Evolutionary conservation across 495 filamentous ascomycete species (phyloP), one percentile per base, ranked within the genome.

Genomic region (Corynascus novoguineensis): DNA sequence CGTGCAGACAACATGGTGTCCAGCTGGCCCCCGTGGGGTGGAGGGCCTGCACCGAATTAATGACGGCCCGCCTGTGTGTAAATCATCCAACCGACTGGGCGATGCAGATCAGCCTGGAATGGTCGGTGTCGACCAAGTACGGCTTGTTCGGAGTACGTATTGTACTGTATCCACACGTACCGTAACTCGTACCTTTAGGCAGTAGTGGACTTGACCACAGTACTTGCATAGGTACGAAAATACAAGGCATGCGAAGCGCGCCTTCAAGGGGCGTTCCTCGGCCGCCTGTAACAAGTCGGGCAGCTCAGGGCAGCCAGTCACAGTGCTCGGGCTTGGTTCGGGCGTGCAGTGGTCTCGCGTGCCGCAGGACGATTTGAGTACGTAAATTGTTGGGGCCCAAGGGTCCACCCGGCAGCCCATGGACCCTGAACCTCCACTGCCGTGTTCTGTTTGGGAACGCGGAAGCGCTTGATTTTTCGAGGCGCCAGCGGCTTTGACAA

Each of bases 1-100:
- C 68, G 66, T 55, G 71, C 66, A 24, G 68, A 68, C 62, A 73
- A 73, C 67, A 73, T 73, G n/a, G 31, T 63, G 66, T 45, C 58
- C 42, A 49, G 25, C 53, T 44, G 53, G 47, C 34, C 31, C 27
- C 28, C 46, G n/a, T n/a, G n/a, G n/a, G n/a, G n/a, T n/a, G n/a
- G n/a, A n/a, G n/a, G n/a, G n/a, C n/a, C n/a, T n/a, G n/a, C n/a
- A n/a, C n/a, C n/a, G n/a, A n/a, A n/a, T n/a, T n/a, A n/a, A n/a
- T n/a, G n/a, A n/a, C n/a, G n/a, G n/a, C n/a, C n/a, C n/a, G n/a
- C n/a, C n/a, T 40, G 15, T 17, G 4, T 22, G 49, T 44, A 35
- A 31, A n/a, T n/a, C n/a, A n/a, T 59, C 52, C 55, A 59, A 29
- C 53, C 58, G 42, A 22, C 38, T 19, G 54, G 49, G 44, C 44